Base-by-base conservation (phyloP, 1,284 basidiomycete species). In the Exobasidium rhododendri region DNA sequence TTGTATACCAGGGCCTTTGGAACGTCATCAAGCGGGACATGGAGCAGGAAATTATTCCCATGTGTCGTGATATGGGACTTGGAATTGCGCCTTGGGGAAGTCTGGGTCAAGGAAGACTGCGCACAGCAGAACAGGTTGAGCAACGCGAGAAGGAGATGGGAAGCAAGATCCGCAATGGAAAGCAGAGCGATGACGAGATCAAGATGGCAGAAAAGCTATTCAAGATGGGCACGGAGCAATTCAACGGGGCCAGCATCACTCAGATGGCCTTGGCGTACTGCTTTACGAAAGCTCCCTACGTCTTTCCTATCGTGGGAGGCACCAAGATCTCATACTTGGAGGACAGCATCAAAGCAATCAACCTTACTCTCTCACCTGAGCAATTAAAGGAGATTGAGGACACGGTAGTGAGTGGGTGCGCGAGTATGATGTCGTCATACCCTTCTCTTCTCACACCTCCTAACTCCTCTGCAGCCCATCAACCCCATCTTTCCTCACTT, bases 11-110 rank as follows among this genome's bases (percentile, higher is more conserved):
- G 74, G 86, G 85, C 28, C 67, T 70, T 11, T 87, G 84, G 83
- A 84, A 82, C 67, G 79, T 86, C 53, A 74, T 83, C 60, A 60
- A 68, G 43, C 82, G 85, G 51, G 84, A 84, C 62, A 80, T 86
- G 58, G 86, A 86, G 78, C 81, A 85, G 13, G 85, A 87, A n/a
- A 84, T 87, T 65, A 82, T 87, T 54, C 85, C 85, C 4, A 86
- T 87, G 85, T 80, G 76, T 53, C 79, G 80, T 32, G 71, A 65
- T 59, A 82, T 83, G 56, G 82, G 83, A 55, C 80, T 83, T 81
- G 82, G 83, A 0, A 75, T 86, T 0, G 82, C 83, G 0, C 84
- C 84, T 0, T 86, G 83, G 83, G 82, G 82, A 45, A 84, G 85
- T 0, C 77, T 87, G 13, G 85, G 81, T 0, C 80, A 68, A 22